Evolutionary conservation across 305 asterid genomes (phyloP), one percentile per base, ranked within the genome.

Genomic region (Solanum hybrid): DNA sequence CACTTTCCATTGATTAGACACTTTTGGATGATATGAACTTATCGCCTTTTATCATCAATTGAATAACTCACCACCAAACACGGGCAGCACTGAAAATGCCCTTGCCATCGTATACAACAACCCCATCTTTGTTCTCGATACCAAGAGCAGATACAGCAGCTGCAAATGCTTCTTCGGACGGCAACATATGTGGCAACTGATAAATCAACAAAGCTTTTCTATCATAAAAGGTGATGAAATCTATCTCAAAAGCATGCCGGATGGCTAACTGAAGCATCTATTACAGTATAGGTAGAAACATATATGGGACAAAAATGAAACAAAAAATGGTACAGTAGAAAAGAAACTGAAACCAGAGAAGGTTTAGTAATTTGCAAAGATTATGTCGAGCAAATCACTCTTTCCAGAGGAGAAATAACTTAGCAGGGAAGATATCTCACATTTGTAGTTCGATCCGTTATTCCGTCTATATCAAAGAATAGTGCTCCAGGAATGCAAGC

Each of bases 401-500:
- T 84, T 51, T 51, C 12, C 8, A 29, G 76, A 84, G 29, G 76
- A 84, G 22, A 84, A 84, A 51, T 15, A 84, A 84, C 4, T 84
- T 31, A 84, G 39, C 4, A 51, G 41, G 76, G 31, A 51, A 38
- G 91, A 82, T 45, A 90, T 92, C 98, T 95, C 93, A 97, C 99
- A 90, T 94, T 93, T 39, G 95, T 94, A 34, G 95, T 91, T 92
- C 93, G 97, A 91, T 97, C 99, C 15, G 98, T 91, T 93, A 97
- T 88, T 85, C 97, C 98, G 89, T 97, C 99, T 22, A 97, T 94
- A 75, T 97, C 99, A 90, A 96, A 97, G 95, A 97, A 97, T 91
- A 97, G 96, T n/a, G 99, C 98, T 87, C 98, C 99, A 57, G 99
- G 99, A 91, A 97, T 97, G 91, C 96, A 99, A n/a, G 98, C 97